Evolutionary conservation across 768 basidiomycete genomes (phyloP).

Genomic region (Tulasnella calospora): DNA sequence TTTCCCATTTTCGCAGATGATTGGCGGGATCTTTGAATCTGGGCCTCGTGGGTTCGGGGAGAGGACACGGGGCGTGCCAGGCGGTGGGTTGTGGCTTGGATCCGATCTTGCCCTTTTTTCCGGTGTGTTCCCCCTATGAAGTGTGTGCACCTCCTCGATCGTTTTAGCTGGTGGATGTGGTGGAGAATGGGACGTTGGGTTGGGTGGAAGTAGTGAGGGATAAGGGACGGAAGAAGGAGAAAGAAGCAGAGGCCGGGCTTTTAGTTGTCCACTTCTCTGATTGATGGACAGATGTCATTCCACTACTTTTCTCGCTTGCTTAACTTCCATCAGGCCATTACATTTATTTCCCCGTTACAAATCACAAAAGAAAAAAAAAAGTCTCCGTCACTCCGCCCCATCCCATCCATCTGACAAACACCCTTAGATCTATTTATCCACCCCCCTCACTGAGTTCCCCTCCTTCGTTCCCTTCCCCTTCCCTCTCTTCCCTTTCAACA

Average conservation of each 20-base stretch:
- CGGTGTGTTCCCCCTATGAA: not conserved
- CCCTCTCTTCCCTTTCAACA: not conserved
- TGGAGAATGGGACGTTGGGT: not conserved
- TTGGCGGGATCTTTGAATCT: slow-evolving; percentile 1
- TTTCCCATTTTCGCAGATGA: not conserved
- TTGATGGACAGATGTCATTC: not conserved
- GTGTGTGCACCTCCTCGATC: slow-evolving; percentile 1
- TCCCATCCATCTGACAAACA: not conserved
- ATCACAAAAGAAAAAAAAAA: not conserved
- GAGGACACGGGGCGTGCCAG: not conserved
- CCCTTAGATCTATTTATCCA: not conserved
- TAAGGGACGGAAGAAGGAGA: not conserved
- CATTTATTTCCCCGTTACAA: too few relatives aligned
- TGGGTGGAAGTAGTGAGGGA: not conserved
- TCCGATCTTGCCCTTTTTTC: not conserved
- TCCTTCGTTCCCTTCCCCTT: not conserved
- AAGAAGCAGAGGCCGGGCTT: not conserved
- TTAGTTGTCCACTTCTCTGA: not conserved
- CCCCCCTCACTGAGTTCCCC: not conserved
- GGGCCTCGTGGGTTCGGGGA: slow-evolving; percentile 1
- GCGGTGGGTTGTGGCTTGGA: not conserved
- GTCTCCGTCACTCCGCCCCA: not conserved
- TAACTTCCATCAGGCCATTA: not conserved
- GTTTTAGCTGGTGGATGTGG: not conserved
- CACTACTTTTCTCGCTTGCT: not conserved